Percentiles rank a stretch among this genome's conserved stretches.
Evolutionary conservation across 768 basidiomycete species (phyloP).

Genomic region (Porphyrellus cyaneotinctus): DNA sequence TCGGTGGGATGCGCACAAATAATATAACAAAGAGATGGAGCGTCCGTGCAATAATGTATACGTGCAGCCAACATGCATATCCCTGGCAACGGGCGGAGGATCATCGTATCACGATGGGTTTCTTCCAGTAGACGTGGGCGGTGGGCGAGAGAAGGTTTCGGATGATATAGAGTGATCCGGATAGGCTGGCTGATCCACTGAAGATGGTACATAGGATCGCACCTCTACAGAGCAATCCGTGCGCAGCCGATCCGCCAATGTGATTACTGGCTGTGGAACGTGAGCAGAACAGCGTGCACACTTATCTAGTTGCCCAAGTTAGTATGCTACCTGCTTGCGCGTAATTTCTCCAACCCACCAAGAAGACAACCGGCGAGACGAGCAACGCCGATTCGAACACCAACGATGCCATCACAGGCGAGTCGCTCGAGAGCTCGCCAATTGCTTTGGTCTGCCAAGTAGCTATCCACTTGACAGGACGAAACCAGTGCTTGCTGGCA

Average conservation of each 20-base stretch:
- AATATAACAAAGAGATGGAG: slow-evolving; percentile 16
- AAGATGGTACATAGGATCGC: slow-evolving; percentile 49
- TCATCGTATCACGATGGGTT: slow-evolving; percentile 10
- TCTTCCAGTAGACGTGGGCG: slow-evolving; percentile 17
- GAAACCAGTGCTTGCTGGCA: slow-evolving; percentile 60
- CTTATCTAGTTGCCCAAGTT: slow-evolving; percentile 14
- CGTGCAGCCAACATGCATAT: background rate
- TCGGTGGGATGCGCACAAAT: slow-evolving; percentile 15
- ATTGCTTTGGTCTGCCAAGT: slow-evolving; percentile 39
- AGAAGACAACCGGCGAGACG: slow-evolving; percentile 56
- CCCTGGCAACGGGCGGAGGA: background rate
- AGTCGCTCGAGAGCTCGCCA: slow-evolving; percentile 55
- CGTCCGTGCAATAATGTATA: slow-evolving; percentile 22
- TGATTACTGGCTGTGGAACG: slow-evolving; percentile 35
- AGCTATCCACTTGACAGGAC: slow-evolving; percentile 32
- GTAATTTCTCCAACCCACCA: slow-evolving; percentile 41
- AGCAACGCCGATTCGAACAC: slow-evolving; percentile 85
- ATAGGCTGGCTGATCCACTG: slow-evolving; percentile 18
- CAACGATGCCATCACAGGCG: slow-evolving; percentile 65
- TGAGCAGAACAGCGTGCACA: slow-evolving; percentile 5
- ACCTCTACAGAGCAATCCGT: slow-evolving; percentile 60
- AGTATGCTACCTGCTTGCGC: slow-evolving; percentile 6
- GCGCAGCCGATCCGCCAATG: slow-evolving; percentile 45
- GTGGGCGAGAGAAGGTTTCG: slow-evolving; percentile 39
- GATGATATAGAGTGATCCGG: slow-evolving; percentile 20